These are phyloP conservation scores for Suillus bovinus DNA, from an alignment of 768 basidiomycete species.

Conservation along the genomic window DNA sequence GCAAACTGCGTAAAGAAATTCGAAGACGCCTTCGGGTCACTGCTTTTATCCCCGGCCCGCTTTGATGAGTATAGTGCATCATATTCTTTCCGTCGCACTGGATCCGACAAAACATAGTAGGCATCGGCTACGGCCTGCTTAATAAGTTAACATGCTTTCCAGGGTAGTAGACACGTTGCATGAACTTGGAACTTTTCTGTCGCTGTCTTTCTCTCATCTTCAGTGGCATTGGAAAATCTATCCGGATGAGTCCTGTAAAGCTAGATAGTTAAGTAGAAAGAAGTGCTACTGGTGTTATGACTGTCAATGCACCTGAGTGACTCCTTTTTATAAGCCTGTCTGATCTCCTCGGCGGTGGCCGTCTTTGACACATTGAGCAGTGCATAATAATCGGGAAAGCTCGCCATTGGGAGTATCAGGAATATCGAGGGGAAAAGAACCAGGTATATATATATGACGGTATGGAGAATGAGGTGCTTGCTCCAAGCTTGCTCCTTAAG, in stretches of 20 bases:
- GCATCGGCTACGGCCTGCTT: constrained; percentile 85
- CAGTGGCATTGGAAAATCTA: constrained; percentile 67
- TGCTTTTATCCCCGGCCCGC: constrained; percentile 48
- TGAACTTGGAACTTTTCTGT: constrained; percentile 85
- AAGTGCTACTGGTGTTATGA: constrained; percentile 1
- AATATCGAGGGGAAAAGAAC: constrained; percentile 1
- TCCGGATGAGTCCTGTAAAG: constrained; percentile 82
- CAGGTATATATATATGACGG: background rate
- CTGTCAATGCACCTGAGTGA: constrained; percentile 57
- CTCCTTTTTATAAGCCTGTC: constrained; percentile 78
- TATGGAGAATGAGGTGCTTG: background rate
- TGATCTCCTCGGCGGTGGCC: constrained; percentile 69
- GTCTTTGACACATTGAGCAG: constrained; percentile 55
- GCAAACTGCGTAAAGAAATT: constrained; percentile 80
- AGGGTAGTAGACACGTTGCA: constrained; percentile 2
- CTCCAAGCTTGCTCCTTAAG: background rate
- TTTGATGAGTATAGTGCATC: constrained; percentile 65
- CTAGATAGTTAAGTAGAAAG: constrained; percentile 21
- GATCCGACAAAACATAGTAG: constrained; percentile 89
- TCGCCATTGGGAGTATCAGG: constrained; percentile 51
- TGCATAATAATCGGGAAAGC: constrained; percentile 80
- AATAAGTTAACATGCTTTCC: background rate
- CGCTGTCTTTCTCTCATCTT: constrained; percentile 67
- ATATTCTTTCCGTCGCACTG: constrained; percentile 69
- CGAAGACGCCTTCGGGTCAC: constrained; percentile 65